phyloP scores from a whole-genome alignment of 352 stramenopile species.

The Phytopythium aichiense region DNA sequence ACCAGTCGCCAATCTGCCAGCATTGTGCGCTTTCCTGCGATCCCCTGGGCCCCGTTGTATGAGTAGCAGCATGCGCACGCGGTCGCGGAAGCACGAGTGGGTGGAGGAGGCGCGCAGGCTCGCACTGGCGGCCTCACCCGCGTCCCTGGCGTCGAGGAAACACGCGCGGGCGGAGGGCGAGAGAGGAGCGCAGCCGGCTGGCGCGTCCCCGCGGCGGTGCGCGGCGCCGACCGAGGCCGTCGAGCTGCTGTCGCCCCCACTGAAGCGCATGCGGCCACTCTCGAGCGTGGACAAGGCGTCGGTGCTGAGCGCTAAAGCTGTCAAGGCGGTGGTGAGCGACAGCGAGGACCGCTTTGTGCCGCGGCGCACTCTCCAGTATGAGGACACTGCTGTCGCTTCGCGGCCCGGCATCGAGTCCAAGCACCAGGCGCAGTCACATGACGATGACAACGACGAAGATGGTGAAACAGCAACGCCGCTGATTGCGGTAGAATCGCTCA shows the following conservation, averaged over 20 bases:
- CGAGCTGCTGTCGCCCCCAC: constrained; percentile 1
- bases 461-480: neutral
- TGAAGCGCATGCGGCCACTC: neutral
- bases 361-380: constrained; percentile 4
- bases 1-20: neutral
- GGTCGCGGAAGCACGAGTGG: constrained; percentile 8
- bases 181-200: neutral
- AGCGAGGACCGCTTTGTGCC: neutral
- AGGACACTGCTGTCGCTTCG: neutral
- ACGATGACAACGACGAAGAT: neutral
- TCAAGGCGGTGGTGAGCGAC: neutral
- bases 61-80: constrained; percentile 10
- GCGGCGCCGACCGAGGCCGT: neutral
- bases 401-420: too few species aligned
- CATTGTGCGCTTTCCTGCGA: neutral
- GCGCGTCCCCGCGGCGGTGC: neutral
- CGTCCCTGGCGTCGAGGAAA: neutral
- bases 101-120: constrained; percentile 1
- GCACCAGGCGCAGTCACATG: neutral
- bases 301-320: neutral
- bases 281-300: neutral
- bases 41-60: neutral
- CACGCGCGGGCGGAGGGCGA: neutral
- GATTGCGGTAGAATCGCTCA: neutral
- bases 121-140: neutral